A percentile compares a stretch with the other conserved stretches of the same genome.
Evolutionary conservation across 192 early-diverging fungal species (phyloP).

Genomic region (Backusella parvicylindrica): DNA sequence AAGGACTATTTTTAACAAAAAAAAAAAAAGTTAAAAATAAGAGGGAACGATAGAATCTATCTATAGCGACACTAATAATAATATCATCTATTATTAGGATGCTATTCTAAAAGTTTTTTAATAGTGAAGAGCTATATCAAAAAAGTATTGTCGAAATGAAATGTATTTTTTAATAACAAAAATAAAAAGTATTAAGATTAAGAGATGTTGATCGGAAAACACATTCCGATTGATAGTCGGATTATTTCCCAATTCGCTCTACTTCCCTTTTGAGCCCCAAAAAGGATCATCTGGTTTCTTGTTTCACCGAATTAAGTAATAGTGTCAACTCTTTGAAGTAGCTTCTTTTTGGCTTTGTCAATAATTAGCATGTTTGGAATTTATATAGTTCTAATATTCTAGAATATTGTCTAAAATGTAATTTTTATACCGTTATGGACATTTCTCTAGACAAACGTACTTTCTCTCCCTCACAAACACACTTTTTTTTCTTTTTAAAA

Average conservation of each 20-base stretch:
- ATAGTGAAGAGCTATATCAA: neutral
- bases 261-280: neutral
- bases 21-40: slow-evolving; percentile 4
- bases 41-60: neutral
- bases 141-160: neutral
- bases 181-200: too few species aligned
- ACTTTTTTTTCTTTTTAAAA: neutral
- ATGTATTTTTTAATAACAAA: too few species aligned
- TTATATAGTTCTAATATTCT: neutral
- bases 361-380: neutral
- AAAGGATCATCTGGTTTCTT: neutral
- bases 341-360: neutral
- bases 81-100: neutral
- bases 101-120: neutral
- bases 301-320: neutral
- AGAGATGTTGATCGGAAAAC: neutral
- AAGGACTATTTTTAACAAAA: slow-evolving; percentile 1
- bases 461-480: neutral
- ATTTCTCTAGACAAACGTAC: neutral
- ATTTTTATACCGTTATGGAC: neutral
- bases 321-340: neutral
- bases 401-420: neutral
- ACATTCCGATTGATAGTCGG: neutral
- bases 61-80: neutral
- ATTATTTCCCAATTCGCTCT: neutral